Percentiles rank a stretch among this genome's conserved stretches.
Conservation (phyloP, 2,329 filamentous ascomycete species). For the Colletotrichum eremochloae region DNA sequence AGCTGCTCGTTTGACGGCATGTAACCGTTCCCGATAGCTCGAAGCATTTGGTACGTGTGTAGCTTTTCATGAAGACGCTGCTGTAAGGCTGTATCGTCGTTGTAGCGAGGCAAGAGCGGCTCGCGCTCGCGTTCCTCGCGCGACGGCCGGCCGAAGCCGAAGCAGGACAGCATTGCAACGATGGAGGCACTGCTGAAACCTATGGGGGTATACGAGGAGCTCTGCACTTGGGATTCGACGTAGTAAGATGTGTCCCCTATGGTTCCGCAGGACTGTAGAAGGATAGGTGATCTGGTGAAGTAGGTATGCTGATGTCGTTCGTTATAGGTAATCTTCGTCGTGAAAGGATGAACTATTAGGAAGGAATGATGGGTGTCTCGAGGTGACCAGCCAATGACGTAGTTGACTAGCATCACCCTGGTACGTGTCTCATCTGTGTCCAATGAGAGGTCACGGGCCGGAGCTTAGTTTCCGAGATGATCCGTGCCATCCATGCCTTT, state of each 20-base stretch:
- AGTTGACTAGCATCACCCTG: background rate
- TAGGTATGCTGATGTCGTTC: slow-evolving; percentile 7
- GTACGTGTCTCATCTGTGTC: background rate
- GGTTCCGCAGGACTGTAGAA: background rate
- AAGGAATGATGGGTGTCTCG: slow-evolving; percentile 8
- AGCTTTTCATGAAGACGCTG: slow-evolving; percentile 87
- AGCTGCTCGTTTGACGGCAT: slow-evolving; percentile 93
- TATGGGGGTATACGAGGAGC: no score
- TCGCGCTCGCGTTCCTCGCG: slow-evolving; percentile 73
- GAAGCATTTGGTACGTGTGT: slow-evolving; percentile 91
- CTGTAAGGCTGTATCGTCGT: slow-evolving; percentile 85
- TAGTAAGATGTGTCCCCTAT: background rate
- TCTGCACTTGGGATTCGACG: no score
- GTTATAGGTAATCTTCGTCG: slow-evolving; percentile 9
- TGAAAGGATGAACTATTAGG: background rate
- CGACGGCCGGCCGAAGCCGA: slow-evolving; percentile 65
- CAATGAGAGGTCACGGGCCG: background rate
- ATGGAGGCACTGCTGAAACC: background rate
- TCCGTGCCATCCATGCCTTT: background rate
- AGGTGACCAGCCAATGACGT: slow-evolving; percentile 33
- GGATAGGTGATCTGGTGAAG: background rate
- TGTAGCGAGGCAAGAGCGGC: slow-evolving; percentile 85
- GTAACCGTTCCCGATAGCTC: slow-evolving; percentile 84
- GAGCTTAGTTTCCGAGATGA: background rate
- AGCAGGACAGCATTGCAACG: slow-evolving; percentile 70